Percentiles rank a stretch among this genome's conserved stretches.
These are phyloP conservation scores for Mediolabrus comicus DNA, from an alignment of 108 stramenopile genomes.

Conservation along the genomic window DNA sequence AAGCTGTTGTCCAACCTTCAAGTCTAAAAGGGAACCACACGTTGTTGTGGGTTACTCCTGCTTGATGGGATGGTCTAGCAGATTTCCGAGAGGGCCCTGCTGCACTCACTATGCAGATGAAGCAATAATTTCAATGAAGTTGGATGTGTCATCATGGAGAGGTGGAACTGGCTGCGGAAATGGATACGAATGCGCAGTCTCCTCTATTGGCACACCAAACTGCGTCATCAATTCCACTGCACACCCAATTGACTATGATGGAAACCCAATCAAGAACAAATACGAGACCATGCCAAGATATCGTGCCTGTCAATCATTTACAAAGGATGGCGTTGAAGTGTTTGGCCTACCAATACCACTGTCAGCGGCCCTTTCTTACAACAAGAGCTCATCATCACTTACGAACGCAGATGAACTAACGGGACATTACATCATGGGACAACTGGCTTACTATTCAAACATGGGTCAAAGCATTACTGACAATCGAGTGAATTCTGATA, in stretches of 20 bases:
- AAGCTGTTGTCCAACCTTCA: neutral
- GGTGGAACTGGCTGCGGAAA: neutral
- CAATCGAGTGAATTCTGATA: neutral
- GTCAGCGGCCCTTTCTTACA: neutral
- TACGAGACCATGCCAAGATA: conserved; percentile 19
- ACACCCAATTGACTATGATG: conserved; percentile 9
- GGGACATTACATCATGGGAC: no score
- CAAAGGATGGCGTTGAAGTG: neutral
- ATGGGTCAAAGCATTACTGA: conserved; percentile 2
- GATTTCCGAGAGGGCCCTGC: neutral
- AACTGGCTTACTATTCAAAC: no score
- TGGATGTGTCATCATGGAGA: no score
- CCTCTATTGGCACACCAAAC: no score
- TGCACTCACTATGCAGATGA: neutral
- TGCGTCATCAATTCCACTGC: neutral
- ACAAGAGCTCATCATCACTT: no score
- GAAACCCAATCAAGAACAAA: conserved; percentile 5
- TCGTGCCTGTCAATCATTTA: conserved; percentile 10
- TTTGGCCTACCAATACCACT: conserved; percentile 9
- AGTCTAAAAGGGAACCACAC: neutral
- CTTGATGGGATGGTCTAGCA: neutral
- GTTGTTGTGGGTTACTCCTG: conserved; percentile 1
- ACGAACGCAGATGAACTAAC: no score
- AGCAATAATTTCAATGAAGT: no score
- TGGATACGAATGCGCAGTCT: neutral